A percentile compares a stretch with the other conserved stretches of the same genome.
Conservation (phyloP, 163 green algal species). For the Botryococcus braunii region DNA sequence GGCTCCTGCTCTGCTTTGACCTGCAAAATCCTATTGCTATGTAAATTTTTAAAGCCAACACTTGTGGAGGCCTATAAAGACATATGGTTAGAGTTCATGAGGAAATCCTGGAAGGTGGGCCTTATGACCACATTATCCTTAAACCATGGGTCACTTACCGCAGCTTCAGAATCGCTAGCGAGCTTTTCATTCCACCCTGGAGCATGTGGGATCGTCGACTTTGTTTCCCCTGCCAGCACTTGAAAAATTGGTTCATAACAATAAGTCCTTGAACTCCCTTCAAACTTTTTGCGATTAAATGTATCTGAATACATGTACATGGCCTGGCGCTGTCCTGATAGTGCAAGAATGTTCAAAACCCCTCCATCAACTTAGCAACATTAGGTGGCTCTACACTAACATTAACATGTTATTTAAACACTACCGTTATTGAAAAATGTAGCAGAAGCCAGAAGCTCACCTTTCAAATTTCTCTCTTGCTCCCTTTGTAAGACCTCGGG, state of each 20-base stretch:
- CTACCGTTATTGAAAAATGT: neutral
- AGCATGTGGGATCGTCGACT: neutral
- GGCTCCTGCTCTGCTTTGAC: too few relatives aligned
- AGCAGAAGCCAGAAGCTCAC: neutral
- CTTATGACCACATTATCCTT: too few relatives aligned
- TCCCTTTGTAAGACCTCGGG: slow-evolving; percentile 6
- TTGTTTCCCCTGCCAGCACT: neutral
- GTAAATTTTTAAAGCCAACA: too few relatives aligned
- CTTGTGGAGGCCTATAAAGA: too few relatives aligned
- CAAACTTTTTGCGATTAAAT: neutral
- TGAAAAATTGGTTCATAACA: too few relatives aligned
- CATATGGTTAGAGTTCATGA: too few relatives aligned
- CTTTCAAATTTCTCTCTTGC: neutral
- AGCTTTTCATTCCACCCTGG: slow-evolving; percentile 10
- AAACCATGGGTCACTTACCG: too few relatives aligned
- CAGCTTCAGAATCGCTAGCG: slow-evolving; percentile 5
- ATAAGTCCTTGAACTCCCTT: neutral
- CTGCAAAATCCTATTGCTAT: too few relatives aligned
- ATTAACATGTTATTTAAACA: neutral
- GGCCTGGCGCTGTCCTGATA: neutral
- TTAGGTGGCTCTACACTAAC: neutral
- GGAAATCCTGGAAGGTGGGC: too few relatives aligned
- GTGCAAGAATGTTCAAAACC: neutral
- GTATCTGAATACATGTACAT: neutral
- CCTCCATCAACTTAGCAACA: neutral